Percentiles rank a stretch among this genome's conserved stretches.
These are phyloP conservation scores for Rutstroemia sp. DNA, from an alignment of 2,329 filamentous ascomycete genomes.

Conservation along the genomic window DNA sequence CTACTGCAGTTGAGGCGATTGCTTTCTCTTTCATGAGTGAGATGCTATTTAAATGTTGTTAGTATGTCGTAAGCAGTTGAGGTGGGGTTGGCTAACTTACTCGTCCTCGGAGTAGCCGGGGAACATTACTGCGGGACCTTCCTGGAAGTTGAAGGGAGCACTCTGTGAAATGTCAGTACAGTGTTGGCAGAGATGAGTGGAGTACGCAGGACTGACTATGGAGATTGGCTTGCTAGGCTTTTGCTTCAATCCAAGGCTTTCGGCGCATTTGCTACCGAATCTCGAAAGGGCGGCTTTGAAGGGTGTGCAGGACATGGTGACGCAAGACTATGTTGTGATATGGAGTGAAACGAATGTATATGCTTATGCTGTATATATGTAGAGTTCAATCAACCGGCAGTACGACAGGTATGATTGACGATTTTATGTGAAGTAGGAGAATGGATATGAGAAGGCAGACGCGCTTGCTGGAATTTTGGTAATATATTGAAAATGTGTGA, in stretches of 20 bases:
- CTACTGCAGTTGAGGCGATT: slow-evolving; percentile 26
- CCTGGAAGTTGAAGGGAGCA: slow-evolving; percentile 51
- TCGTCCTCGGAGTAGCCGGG: slow-evolving; percentile 52
- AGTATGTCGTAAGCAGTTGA: background rate
- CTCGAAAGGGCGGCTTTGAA: slow-evolving; percentile 9
- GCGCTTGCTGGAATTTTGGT: slow-evolving; percentile 4
- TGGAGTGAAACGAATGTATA: background rate
- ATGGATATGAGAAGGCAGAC: background rate
- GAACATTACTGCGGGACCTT: slow-evolving; percentile 40
- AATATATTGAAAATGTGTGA: slow-evolving; percentile 12
- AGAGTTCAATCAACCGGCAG: background rate
- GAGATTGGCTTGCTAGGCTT: slow-evolving; percentile 14
- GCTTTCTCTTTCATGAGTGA: slow-evolving; percentile 29
- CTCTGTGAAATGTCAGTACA: slow-evolving; percentile 42
- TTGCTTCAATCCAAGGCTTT: slow-evolving; percentile 12
- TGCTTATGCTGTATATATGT: slow-evolving; percentile 1
- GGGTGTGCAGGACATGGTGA: slow-evolving; percentile 14
- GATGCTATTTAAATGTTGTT: slow-evolving; percentile 14
- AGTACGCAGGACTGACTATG: slow-evolving; percentile 11
- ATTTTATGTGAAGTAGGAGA: background rate
- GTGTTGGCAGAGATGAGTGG: background rate
- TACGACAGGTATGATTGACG: background rate
- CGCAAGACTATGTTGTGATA: background rate
- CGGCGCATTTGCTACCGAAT: slow-evolving; percentile 15
- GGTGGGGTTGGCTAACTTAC: slow-evolving; percentile 34